These are phyloP conservation scores for Coprinopsis marcescibilis DNA, from an alignment of 768 basidiomycete species.

Conservation along the genomic window DNA sequence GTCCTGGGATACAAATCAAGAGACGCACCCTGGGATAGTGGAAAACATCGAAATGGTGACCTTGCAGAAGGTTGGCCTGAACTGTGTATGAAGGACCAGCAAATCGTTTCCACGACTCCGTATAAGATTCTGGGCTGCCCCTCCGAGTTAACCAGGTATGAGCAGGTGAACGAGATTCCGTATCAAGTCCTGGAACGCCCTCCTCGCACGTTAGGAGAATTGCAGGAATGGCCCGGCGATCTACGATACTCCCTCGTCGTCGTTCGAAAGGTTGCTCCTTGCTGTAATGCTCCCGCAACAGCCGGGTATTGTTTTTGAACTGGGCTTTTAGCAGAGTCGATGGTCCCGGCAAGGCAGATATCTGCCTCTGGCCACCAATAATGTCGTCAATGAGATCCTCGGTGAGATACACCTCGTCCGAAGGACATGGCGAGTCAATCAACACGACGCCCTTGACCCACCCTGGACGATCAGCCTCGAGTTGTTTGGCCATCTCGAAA, in stretches of 20 bases:
- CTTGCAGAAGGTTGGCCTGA: not conserved
- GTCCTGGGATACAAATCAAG: not conserved
- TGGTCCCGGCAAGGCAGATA: not conserved
- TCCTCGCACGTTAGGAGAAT: too few species aligned
- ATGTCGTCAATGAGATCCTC: conserved; percentile 40
- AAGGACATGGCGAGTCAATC: conserved; percentile 63
- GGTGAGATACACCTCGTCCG: conserved; percentile 46
- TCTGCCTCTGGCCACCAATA: not conserved
- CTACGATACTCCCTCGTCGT: too few species aligned
- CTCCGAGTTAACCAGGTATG: not conserved
- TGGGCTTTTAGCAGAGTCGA: too few species aligned
- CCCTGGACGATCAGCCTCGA: conserved; percentile 34
- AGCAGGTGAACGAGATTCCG: too few species aligned
- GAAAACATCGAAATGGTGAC: not conserved
- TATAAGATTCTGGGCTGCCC: not conserved
- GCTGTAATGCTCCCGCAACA: too few species aligned
- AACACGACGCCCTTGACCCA: conserved; percentile 52
- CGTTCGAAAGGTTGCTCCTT: too few species aligned
- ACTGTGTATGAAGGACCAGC: not conserved
- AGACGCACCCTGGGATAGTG: not conserved
- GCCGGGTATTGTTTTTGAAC: too few species aligned
- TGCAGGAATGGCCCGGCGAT: too few species aligned
- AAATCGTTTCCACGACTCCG: not conserved
- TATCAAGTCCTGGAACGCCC: too few species aligned
- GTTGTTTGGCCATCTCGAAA: conserved; percentile 54